Base-by-base conservation (phyloP, 495 filamentous ascomycete genomes). In the Penicillium salamii region DNA sequence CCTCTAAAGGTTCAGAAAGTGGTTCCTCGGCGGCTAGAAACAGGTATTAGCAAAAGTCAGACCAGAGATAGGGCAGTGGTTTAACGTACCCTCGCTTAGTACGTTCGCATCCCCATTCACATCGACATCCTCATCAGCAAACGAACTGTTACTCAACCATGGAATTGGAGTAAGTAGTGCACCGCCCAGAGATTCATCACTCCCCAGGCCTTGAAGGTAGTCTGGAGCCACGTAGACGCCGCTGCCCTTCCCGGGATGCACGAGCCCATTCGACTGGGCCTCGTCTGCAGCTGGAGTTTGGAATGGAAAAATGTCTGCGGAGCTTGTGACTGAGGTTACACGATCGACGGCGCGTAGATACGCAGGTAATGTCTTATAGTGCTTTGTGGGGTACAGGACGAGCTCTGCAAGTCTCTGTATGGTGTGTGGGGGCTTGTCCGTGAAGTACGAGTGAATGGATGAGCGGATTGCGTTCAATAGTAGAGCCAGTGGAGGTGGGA, bases 121-220 rank as follows among this genome's bases (percentile, higher is more conserved):
- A 15, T 56, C 46, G 6, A 39, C 50, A 15, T 56, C 46, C 7
- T 60, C 70, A n/a, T 54, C 62, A 5, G 62, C 61, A 29, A 60
- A 61, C 7, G 70, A 68, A 45, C 65, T 49, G 58, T 69, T 70
- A 14, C 54, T 72, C 7, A 96, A 70, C 93, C 93, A 97, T 0
- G 91, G 88, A 37, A 98, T 98, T 0, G 92, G 92, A 0, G 93
- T 97, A 19, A 98, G 76, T 29, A 96, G 78, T 0, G 95, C 93
- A 8, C 93, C 93, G 32, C 93, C 92, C 6, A 98, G 73, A 14
- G 83, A 87, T 58, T 97, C 93, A 64, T 96, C 91, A 44, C 85
- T 87, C 1, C 89, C 91, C 5, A 90, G 67, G 7, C 65, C 57
- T 42, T 65, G 49, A 38, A 70, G 62, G 21, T 65, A 49, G 13